phyloP scores from a whole-genome alignment of 2,329 filamentous ascomycete genomes.

The Neoarthrinium moseri region DNA sequence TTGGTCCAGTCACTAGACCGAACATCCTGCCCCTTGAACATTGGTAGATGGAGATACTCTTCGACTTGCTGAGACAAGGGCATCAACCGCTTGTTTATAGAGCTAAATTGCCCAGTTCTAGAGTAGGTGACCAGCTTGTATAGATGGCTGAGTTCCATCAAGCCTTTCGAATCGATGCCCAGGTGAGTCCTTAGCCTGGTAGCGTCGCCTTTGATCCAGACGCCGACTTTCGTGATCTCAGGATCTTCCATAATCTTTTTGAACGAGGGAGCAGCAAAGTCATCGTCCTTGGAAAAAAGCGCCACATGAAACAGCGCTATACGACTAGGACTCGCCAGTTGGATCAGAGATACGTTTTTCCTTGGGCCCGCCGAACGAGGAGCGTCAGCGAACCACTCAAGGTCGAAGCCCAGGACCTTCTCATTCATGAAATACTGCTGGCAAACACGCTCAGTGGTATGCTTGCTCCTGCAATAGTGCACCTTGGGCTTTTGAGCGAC shows the following conservation, averaged over 20 bases:
- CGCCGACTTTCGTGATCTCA: constrained; percentile 71
- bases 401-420: constrained; percentile 78
- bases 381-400: constrained; percentile 73
- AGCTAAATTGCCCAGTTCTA: constrained; percentile 42
- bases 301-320: constrained; percentile 83
- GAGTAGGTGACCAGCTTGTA: constrained; percentile 74
- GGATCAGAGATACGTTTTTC: constrained; percentile 76
- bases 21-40: constrained; percentile 71
- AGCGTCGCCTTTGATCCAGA: constrained; percentile 70
- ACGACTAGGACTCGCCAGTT: constrained; percentile 73
- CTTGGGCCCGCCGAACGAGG: constrained; percentile 49
- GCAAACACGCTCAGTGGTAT: constrained; percentile 65
- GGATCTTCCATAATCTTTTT: constrained; percentile 70
- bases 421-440: constrained; percentile 66
- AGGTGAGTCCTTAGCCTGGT: constrained; percentile 68
- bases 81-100: constrained; percentile 67
- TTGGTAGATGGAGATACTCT: constrained; percentile 68
- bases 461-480: constrained; percentile 72
- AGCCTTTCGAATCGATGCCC: constrained; percentile 60
- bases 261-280: constrained; percentile 70
- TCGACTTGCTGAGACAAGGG: constrained; percentile 68
- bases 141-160: constrained; percentile 81
- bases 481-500: constrained; percentile 58
- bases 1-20: constrained; percentile 74
- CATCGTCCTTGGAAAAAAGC: constrained; percentile 49